A percentile compares a stretch with the other conserved stretches of the same genome.
These are phyloP conservation scores for Globisporangium carolinianum DNA, from an alignment of 352 stramenopile species.

Conservation along the genomic window DNA sequence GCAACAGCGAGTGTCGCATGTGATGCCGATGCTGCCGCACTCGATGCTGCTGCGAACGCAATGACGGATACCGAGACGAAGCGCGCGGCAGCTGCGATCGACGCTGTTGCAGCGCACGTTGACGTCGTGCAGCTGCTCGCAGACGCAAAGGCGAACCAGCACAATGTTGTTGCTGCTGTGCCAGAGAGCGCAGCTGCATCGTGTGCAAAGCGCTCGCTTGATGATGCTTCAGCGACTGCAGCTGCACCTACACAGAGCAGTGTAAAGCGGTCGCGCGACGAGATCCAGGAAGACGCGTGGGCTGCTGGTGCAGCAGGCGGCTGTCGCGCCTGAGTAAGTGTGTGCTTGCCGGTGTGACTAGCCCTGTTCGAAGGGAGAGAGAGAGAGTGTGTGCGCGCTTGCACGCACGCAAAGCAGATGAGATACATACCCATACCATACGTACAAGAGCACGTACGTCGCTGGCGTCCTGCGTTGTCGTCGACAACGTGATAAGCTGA, in stretches of 20 bases:
- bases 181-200: not conserved
- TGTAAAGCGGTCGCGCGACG: constrained; percentile 19
- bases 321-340: constrained; percentile 13
- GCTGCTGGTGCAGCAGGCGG: constrained; percentile 24
- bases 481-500: not conserved
- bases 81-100: constrained; percentile 27
- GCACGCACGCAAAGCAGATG: too few species aligned
- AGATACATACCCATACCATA: not conserved
- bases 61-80: constrained; percentile 10
- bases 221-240: not conserved
- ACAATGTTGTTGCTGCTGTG: not conserved
- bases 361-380: not conserved
- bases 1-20: not conserved
- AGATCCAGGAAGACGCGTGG: constrained; percentile 33
- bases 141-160: constrained; percentile 19
- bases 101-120: constrained; percentile 28
- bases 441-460: not conserved
- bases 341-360: not conserved
- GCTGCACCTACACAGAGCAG: not conserved
- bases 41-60: constrained; percentile 9
- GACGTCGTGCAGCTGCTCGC: constrained; percentile 31
- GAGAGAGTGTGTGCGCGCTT: not conserved
- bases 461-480: too few species aligned
- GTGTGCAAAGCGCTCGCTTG: not conserved
- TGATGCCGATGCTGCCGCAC: constrained; percentile 1